Evolutionary conservation across 192 early-diverging fungal genomes (phyloP).

Genomic region (Chytriomyces sp.): DNA sequence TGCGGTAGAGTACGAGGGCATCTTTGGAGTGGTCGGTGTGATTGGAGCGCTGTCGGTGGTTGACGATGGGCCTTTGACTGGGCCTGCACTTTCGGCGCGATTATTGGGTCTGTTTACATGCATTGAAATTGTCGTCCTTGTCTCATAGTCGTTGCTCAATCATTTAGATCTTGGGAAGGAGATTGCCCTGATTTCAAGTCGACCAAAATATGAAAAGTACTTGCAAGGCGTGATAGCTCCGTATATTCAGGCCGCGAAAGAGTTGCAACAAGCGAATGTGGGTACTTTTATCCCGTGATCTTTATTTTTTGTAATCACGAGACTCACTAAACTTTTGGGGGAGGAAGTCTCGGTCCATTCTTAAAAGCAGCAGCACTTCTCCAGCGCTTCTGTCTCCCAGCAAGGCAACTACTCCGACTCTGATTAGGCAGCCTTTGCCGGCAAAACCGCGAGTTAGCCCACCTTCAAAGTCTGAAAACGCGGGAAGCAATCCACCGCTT

Average conservation of each 20-base stretch:
- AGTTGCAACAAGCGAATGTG: background rate
- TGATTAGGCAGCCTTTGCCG: background rate
- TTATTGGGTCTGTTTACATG: constrained; percentile 4
- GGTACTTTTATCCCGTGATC: background rate
- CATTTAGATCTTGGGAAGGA: constrained; percentile 14
- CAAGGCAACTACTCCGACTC: background rate
- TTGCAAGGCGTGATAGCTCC: background rate
- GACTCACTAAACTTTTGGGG: background rate
- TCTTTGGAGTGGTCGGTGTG: background rate
- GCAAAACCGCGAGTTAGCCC: constrained; percentile 3
- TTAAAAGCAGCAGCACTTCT: background rate
- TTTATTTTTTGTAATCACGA: constrained; percentile 2
- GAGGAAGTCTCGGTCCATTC: background rate
- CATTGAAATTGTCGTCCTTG: background rate
- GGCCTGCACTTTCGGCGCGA: background rate
- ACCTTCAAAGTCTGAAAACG: too few relatives aligned
- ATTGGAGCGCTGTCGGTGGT: background rate
- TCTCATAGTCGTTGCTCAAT: background rate
- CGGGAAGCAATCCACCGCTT: too few relatives aligned
- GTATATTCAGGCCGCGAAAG: background rate
- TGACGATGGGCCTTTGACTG: background rate
- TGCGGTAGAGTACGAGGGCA: background rate
- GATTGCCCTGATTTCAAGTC: constrained; percentile 14
- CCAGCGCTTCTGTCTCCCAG: background rate
- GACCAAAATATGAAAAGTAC: constrained; percentile 26